phyloP scores from a whole-genome alignment of 306 rosid species.

The Castanea crenata region DNA sequence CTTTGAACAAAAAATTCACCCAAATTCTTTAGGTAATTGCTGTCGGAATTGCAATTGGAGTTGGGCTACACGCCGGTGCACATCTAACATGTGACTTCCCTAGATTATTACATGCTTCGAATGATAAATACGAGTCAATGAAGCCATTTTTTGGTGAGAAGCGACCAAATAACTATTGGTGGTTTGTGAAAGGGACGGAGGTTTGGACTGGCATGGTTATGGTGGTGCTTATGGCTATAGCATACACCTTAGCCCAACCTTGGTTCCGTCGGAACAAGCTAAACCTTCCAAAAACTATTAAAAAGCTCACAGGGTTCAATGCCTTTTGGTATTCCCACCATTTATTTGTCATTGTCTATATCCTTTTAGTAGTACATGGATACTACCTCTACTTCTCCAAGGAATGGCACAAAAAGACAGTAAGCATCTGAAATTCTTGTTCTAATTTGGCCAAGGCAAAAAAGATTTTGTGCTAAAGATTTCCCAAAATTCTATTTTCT shows the following conservation, averaged over 20 bases:
- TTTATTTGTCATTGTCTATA: conserved; percentile 76
- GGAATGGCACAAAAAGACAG: conserved; percentile 90
- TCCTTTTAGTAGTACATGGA: conserved; percentile 70
- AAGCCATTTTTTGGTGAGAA: conserved; percentile 49
- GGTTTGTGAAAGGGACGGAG: conserved; percentile 88
- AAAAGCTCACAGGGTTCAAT: conserved; percentile 78
- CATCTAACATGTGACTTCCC: conserved; percentile 92
- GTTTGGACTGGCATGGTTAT: conserved; percentile 89
- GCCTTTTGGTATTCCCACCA: conserved; percentile 98
- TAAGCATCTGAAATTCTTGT: conserved; percentile 19
- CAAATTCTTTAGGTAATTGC: conserved; percentile 57
- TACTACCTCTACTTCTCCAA: conserved; percentile 72
- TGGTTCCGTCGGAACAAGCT: conserved; percentile 71
- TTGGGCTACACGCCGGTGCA: conserved; percentile 55
- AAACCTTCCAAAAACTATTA: conserved; percentile 56
- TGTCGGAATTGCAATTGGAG: conserved; percentile 68
- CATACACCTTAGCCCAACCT: conserved; percentile 79
- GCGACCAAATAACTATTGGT: conserved; percentile 75
- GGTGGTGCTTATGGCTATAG: conserved; percentile 76
- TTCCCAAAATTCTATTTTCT: neutral
- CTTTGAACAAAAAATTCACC: neutral
- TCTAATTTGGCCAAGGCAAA: neutral
- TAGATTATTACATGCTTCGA: conserved; percentile 57
- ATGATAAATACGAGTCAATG: conserved; percentile 63
- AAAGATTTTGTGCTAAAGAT: neutral